Conservation (phyloP, 2,329 filamentous ascomycete genomes). For the Drechmeria coniospora region DNA sequence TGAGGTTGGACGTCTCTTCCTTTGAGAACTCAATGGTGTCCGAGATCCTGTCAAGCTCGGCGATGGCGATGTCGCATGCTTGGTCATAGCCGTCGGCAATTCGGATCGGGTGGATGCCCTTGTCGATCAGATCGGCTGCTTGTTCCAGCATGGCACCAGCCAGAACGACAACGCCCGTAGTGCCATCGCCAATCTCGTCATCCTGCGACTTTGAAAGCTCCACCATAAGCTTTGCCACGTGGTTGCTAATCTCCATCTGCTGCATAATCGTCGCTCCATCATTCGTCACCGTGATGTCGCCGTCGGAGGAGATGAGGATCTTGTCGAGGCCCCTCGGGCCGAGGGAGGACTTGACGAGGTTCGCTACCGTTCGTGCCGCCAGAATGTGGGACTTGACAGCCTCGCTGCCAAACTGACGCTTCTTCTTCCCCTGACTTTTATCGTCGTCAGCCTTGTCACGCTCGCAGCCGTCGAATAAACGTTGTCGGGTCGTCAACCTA, state of each 20-base stretch:
- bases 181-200: slow-evolving; percentile 96
- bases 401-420: slow-evolving; percentile 89
- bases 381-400: slow-evolving; percentile 98
- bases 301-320: slow-evolving; percentile 95
- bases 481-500: slow-evolving; percentile 30
- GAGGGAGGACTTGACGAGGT: slow-evolving; percentile 93
- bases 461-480: too few relatives aligned
- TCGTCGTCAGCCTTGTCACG: slow-evolving; percentile 8
- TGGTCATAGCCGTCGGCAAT: slow-evolving; percentile 98
- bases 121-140: slow-evolving; percentile 95
- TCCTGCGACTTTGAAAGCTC: slow-evolving; percentile 98
- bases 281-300: slow-evolving; percentile 98
- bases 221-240: slow-evolving; percentile 91
- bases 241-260: slow-evolving; percentile 98
- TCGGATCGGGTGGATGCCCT: slow-evolving; percentile 96
- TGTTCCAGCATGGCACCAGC: slow-evolving; percentile 91
- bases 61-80: slow-evolving; percentile 90
- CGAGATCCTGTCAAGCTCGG: slow-evolving; percentile 82
- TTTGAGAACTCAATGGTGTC: slow-evolving; percentile 78
- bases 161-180: slow-evolving; percentile 91
- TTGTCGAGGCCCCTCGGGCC: slow-evolving; percentile 95
- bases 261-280: slow-evolving; percentile 94
- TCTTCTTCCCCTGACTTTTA: slow-evolving; percentile 89
- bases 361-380: slow-evolving; percentile 87
- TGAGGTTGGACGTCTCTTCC: slow-evolving; percentile 67